Evolutionary conservation across 805 yeast genomes (phyloP).

Genomic region (Saccharomycopsis sp.): DNA sequence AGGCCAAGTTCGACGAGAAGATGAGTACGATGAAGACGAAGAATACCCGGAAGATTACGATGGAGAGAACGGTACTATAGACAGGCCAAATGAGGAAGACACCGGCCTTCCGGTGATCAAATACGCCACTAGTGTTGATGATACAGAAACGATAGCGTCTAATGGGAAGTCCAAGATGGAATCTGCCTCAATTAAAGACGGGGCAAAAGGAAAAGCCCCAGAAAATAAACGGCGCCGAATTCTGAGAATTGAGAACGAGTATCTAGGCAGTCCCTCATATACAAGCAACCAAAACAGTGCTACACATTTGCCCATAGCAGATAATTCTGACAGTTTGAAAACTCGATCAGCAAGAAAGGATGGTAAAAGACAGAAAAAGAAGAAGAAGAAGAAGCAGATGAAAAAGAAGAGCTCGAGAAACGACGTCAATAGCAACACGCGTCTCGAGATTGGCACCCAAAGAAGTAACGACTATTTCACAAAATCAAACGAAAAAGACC

Average conservation of each 20-base stretch:
- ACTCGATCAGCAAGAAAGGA: neutral
- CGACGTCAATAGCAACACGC: neutral
- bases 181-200: neutral
- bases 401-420: neutral
- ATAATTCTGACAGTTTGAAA: neutral
- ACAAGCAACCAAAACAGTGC: neutral
- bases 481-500: neutral
- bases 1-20: neutral
- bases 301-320: neutral
- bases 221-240: neutral
- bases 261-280: neutral
- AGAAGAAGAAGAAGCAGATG: neutral
- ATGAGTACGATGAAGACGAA: neutral
- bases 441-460: too few species aligned
- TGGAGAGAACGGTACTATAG: neutral
- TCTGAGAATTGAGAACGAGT: neutral
- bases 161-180: neutral
- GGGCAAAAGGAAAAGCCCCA: neutral
- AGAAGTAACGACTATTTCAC: neutral
- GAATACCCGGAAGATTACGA: neutral
- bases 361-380: neutral
- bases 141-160: neutral
- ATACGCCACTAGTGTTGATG: neutral
- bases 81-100: neutral
- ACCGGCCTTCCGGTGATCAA: neutral